Base-by-base conservation (phyloP, 495 filamentous ascomycete species). In the Talaromyces thailandensis region DNA sequence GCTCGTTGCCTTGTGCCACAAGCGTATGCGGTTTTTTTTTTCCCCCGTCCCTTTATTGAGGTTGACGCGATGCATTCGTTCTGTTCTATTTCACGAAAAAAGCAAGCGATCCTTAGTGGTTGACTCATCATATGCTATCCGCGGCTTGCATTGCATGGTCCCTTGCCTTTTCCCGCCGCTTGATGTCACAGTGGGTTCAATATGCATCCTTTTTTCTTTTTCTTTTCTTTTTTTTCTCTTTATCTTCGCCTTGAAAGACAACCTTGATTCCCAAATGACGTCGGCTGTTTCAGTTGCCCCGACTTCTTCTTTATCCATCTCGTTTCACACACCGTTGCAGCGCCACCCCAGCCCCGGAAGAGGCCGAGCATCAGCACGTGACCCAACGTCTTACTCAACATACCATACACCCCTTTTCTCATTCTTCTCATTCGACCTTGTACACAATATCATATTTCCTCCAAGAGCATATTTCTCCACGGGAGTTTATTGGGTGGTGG, bases 131-230 rank as follows among this genome's bases (percentile, higher is more conserved):
- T 56, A 28, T 60, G 25, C 32, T 59, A 21, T 45, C 16, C 24
- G 16, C 43, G 53, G 53, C 52, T 28, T 60, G 31, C 12, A 31
- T 59, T 63, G 25, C 28, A 60, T 55, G 23, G n/a, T 57, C 9
- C 53, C 29, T 63, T 43, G 9, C 25, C 16, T 64, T 37, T 58
- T 18, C 24, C 56, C 18, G 62, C 24, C 53, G 57, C 53, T 58
- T 51, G 59, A 61, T 50, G 35, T 61, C 43, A 35, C 55, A 61
- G 59, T 61, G 59, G 59, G 28, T 61, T 25, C 23, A 52, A 12
- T 23, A 53, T 53, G 50, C 50, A 40, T 26, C 23, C n/a, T 24
- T 14, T 4, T n/a, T 24, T 59, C 23, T 26, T 24, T 14, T 4
- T n/a, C 14, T 59, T 59, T 25, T 28, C 21, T 59, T 43, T 24